These are phyloP conservation scores for Berberis vulgaris DNA, from an alignment of 164 flowering plant genomes.

Conservation along the genomic window DNA sequence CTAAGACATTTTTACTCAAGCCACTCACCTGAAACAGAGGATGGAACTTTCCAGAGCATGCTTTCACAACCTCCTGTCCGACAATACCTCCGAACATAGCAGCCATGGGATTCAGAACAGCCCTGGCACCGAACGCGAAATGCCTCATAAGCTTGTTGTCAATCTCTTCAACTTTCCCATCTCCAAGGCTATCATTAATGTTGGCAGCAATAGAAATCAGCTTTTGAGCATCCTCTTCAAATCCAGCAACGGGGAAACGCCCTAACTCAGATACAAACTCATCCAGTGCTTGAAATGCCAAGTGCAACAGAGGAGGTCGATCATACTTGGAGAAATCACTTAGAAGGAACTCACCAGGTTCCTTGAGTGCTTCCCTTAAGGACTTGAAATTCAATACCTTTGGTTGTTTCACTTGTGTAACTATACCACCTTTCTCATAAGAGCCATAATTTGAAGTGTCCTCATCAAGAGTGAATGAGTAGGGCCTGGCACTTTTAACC, in stretches of 20 bases:
- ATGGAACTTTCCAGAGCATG: conserved; percentile 92
- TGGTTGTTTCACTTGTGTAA: conserved; percentile 83
- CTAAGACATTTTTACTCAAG: background rate
- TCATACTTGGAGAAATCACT: conserved; percentile 84
- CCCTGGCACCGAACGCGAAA: conserved; percentile 79
- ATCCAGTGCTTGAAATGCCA: conserved; percentile 81
- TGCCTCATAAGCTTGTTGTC: conserved; percentile 52
- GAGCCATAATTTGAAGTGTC: conserved; percentile 61
- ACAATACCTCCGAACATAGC: conserved; percentile 94
- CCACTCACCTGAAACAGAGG: conserved; percentile 67
- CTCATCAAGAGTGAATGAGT: conserved; percentile 68
- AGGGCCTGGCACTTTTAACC: conserved; percentile 62
- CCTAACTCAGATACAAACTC: conserved; percentile 45
- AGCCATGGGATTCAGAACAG: conserved; percentile 92
- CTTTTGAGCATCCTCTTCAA: conserved; percentile 72
- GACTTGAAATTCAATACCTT: conserved; percentile 71
- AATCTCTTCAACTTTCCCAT: conserved; percentile 48
- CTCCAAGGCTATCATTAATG: conserved; percentile 46
- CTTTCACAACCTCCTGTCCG: conserved; percentile 45
- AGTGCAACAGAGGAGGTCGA: conserved; percentile 68
- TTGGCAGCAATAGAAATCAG: conserved; percentile 33
- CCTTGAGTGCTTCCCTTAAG: conserved; percentile 49
- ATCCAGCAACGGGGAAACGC: conserved; percentile 71
- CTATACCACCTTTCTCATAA: conserved; percentile 76
- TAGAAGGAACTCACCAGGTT: conserved; percentile 79